A percentile compares a stretch with the other conserved stretches of the same genome.
phyloP scores from a whole-genome alignment of 2,329 filamentous ascomycete species.

The Pleurostoma richardsiae region DNA sequence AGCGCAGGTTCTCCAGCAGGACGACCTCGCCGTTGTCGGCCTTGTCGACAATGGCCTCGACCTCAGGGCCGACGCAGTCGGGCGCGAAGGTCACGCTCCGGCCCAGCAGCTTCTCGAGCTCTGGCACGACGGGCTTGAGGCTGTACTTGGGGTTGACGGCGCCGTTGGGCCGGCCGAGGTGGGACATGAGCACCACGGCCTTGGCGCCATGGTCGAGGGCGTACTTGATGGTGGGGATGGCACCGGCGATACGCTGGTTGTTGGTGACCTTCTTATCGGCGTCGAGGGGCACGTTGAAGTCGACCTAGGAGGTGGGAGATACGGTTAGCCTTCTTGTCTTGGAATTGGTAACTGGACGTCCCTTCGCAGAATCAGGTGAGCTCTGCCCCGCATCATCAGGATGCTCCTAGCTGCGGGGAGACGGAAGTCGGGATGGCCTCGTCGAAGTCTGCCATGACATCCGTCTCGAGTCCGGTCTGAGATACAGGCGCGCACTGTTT shows the following conservation, averaged over 20 bases:
- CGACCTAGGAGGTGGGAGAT: slow-evolving; percentile 57
- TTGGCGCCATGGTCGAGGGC: slow-evolving; percentile 87
- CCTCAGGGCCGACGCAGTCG: slow-evolving; percentile 85
- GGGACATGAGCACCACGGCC: slow-evolving; percentile 94
- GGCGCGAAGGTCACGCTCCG: slow-evolving; percentile 83
- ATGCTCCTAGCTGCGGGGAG: too few species aligned
- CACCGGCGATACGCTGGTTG: slow-evolving; percentile 96
- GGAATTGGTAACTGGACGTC: too few species aligned
- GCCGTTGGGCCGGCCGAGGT: slow-evolving; percentile 93
- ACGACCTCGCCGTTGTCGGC: slow-evolving; percentile 78
- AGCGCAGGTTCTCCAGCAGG: slow-evolving; percentile 94
- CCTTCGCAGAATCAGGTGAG: too few species aligned
- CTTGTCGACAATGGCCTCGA: slow-evolving; percentile 83
- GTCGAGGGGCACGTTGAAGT: slow-evolving; percentile 99
- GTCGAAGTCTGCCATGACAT: too few species aligned
- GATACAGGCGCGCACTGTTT: background rate
- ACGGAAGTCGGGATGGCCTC: too few species aligned
- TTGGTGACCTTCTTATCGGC: slow-evolving; percentile 92
- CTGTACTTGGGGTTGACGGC: slow-evolving; percentile 89
- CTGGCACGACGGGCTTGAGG: slow-evolving; percentile 82
- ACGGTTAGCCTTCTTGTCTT: too few species aligned
- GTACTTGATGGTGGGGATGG: slow-evolving; percentile 92
- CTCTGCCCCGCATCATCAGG: too few species aligned
- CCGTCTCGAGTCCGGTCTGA: too few species aligned
- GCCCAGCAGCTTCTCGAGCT: slow-evolving; percentile 83